These are phyloP conservation scores for Angophora floribunda DNA, from an alignment of 345 rosid species.

Conservation along the genomic window DNA sequence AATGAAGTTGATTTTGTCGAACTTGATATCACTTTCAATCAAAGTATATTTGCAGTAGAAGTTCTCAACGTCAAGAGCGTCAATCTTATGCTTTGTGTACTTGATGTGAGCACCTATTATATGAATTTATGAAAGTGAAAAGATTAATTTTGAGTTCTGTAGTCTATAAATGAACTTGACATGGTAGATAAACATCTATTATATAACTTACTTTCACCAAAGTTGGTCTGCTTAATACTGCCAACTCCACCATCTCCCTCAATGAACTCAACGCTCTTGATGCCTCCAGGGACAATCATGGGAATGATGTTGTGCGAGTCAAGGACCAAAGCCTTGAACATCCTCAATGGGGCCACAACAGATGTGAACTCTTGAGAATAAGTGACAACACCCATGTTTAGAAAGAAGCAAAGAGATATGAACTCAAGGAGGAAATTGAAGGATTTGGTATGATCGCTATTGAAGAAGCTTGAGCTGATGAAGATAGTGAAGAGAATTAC, in stretches of 20 bases:
- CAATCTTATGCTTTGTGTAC: constrained; percentile 3
- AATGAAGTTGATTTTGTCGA: background rate
- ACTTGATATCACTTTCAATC: background rate
- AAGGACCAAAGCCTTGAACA: background rate
- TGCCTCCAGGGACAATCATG: background rate
- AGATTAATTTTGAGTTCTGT: background rate
- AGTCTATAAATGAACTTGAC: background rate
- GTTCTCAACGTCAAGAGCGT: background rate
- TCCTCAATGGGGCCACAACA: background rate
- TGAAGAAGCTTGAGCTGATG: background rate
- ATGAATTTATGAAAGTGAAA: background rate
- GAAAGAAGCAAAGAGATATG: background rate
- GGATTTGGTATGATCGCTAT: background rate
- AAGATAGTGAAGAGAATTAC: background rate
- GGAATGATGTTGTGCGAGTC: background rate
- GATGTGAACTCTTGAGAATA: background rate
- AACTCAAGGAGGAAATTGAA: background rate
- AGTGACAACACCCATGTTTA: background rate
- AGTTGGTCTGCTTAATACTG: background rate
- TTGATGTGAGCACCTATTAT: background rate
- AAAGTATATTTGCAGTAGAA: background rate
- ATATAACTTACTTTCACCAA: background rate
- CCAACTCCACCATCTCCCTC: background rate
- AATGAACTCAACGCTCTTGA: background rate
- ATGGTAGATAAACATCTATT: background rate